Percentiles rank a stretch among this genome's conserved stretches.
phyloP scores from a whole-genome alignment of 805 yeast species.

The Lipomyces anomalus region DNA sequence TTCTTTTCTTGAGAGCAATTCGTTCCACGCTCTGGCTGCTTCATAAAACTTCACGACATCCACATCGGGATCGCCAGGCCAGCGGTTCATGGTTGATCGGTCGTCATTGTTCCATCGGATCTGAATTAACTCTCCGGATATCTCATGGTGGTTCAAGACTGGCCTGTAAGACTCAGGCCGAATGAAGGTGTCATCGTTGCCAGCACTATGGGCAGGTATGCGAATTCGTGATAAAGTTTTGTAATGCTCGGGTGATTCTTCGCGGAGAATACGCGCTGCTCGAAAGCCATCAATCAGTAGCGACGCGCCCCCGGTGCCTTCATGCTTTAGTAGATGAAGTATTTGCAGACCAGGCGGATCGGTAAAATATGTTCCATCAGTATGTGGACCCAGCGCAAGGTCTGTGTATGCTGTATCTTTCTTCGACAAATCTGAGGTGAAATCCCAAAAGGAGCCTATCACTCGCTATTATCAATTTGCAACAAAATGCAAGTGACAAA shows the following conservation, averaged over 20 bases:
- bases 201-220: constrained; percentile 70
- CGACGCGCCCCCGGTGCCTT: constrained; percentile 62
- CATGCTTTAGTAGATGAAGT: constrained; percentile 57
- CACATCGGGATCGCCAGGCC: constrained; percentile 41
- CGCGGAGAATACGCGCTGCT: constrained; percentile 48
- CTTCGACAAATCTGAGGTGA: constrained; percentile 61
- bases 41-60: constrained; percentile 44
- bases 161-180: constrained; percentile 53
- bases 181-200: constrained; percentile 57
- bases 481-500: too few relatives aligned
- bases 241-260: constrained; percentile 46
- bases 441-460: constrained; percentile 67
- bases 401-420: constrained; percentile 70
- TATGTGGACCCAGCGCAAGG: constrained; percentile 56
- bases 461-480: neutral
- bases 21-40: constrained; percentile 55
- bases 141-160: constrained; percentile 47
- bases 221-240: constrained; percentile 45
- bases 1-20: constrained; percentile 44
- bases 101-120: constrained; percentile 70
- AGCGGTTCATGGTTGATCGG: constrained; percentile 52
- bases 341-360: constrained; percentile 68
- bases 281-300: constrained; percentile 62
- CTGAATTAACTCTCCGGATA: constrained; percentile 49
- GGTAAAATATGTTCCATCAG: constrained; percentile 72